Evolutionary conservation across 148 eudicot species (phyloP).

Genomic region (Rhododendron kiyosumense): DNA sequence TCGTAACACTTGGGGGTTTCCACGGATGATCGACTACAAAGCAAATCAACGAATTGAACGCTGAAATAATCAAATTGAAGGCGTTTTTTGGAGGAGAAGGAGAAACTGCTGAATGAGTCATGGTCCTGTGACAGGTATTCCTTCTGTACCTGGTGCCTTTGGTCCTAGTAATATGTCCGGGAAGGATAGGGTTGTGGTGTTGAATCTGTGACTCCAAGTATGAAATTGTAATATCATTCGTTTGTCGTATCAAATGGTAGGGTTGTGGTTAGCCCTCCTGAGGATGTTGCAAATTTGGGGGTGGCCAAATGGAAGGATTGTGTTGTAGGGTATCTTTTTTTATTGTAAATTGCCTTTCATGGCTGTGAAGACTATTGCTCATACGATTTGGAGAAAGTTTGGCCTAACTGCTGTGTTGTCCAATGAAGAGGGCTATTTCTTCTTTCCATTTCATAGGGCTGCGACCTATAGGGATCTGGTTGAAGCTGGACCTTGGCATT

Average conservation of each 20-base stretch:
- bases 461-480: not conserved
- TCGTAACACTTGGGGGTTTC: not conserved
- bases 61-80: not conserved
- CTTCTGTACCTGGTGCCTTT: not conserved
- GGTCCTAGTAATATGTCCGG: not conserved
- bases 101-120: not conserved
- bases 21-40: not conserved
- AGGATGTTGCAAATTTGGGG: not conserved
- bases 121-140: not conserved
- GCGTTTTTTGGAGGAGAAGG: not conserved
- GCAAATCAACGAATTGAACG: not conserved
- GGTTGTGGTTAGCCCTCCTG: not conserved
- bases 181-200: not conserved
- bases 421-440: not conserved
- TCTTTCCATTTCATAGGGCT: not conserved
- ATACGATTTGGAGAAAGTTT: not conserved
- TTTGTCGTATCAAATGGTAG: not conserved
- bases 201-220: not conserved
- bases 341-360: not conserved
- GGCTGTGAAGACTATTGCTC: not conserved
- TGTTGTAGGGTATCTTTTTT: not conserved
- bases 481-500: not conserved
- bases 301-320: not conserved
- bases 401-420: not conserved
- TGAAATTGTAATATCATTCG: not conserved